These are phyloP conservation scores for Talaromyces amestolkiae DNA, from an alignment of 2,329 filamentous ascomycete genomes.

Conservation along the genomic window DNA sequence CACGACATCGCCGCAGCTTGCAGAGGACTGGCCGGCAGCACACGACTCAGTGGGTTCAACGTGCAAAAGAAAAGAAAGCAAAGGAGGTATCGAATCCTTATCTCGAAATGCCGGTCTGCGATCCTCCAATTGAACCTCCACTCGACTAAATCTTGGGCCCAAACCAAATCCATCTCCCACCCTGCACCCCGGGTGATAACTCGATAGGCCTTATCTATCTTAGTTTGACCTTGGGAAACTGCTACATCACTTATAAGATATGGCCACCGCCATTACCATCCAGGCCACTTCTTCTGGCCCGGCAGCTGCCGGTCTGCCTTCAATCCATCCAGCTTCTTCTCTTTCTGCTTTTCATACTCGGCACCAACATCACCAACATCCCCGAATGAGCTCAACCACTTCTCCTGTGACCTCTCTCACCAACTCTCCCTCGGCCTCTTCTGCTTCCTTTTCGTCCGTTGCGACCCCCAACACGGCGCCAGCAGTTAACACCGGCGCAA, in stretches of 20 bases:
- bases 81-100: background rate
- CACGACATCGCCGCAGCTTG: background rate
- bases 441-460: conserved; percentile 26
- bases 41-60: background rate
- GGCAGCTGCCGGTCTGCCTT: conserved; percentile 27
- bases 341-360: conserved; percentile 25
- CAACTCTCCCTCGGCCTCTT: conserved; percentile 22
- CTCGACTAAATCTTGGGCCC: conserved; percentile 2
- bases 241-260: conserved; percentile 20
- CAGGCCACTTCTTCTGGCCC: conserved; percentile 34
- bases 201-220: conserved; percentile 3
- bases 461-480: conserved; percentile 21
- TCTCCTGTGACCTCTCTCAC: conserved; percentile 27
- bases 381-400: conserved; percentile 25
- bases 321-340: conserved; percentile 24
- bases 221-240: background rate
- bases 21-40: background rate
- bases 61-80: background rate
- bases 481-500: background rate
- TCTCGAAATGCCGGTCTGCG: conserved; percentile 5
- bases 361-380: conserved; percentile 13
- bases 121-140: conserved; percentile 11
- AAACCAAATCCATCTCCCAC: background rate
- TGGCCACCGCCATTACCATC: conserved; percentile 43
- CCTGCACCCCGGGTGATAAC: background rate